Percentiles rank a stretch among this genome's conserved stretches.
These are phyloP conservation scores for Vanrija pseudolonga DNA, from an alignment of 1,284 basidiomycete genomes.

Conservation along the genomic window DNA sequence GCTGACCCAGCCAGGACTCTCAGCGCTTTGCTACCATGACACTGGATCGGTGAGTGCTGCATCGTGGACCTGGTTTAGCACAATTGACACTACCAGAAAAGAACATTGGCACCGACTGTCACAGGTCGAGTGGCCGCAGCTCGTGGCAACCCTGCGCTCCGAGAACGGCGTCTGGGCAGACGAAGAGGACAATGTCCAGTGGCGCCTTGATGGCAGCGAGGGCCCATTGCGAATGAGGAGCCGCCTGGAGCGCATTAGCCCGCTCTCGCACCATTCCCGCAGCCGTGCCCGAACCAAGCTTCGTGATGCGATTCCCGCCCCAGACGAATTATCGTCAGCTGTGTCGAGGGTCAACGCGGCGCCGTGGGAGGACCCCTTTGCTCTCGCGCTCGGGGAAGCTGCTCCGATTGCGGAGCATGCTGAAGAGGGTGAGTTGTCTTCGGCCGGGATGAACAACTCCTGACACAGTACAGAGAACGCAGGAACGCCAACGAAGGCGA, in stretches of 20 bases:
- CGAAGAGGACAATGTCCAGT: slow-evolving; percentile 54
- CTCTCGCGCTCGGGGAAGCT: slow-evolving; percentile 63
- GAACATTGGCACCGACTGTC: slow-evolving; percentile 46
- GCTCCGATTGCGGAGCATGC: slow-evolving; percentile 56
- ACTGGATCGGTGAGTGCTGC: slow-evolving; percentile 30
- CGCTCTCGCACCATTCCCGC: not conserved
- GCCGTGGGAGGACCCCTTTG: slow-evolving; percentile 75
- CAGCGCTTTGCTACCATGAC: slow-evolving; percentile 41
- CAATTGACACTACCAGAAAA: slow-evolving; percentile 23
- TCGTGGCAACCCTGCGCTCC: slow-evolving; percentile 35
- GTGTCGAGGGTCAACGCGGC: slow-evolving; percentile 63
- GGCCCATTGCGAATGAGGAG: slow-evolving; percentile 69
- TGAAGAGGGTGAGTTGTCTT: slow-evolving; percentile 52
- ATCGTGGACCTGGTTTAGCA: not conserved
- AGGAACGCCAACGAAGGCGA: not conserved
- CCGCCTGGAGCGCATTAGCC: slow-evolving; percentile 36
- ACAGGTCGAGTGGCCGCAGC: slow-evolving; percentile 45
- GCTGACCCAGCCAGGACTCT: slow-evolving; percentile 22
- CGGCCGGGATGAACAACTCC: not conserved
- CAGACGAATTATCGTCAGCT: slow-evolving; percentile 60
- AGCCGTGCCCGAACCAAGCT: slow-evolving; percentile 24
- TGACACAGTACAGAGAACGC: not conserved
- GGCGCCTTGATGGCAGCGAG: slow-evolving; percentile 82
- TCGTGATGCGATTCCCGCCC: slow-evolving; percentile 58
- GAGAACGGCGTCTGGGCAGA: slow-evolving; percentile 78